Evolutionary conservation across 1,284 basidiomycete genomes (phyloP), one percentile per base, ranked within the genome.

Genomic region (Vanrija sp.): DNA sequence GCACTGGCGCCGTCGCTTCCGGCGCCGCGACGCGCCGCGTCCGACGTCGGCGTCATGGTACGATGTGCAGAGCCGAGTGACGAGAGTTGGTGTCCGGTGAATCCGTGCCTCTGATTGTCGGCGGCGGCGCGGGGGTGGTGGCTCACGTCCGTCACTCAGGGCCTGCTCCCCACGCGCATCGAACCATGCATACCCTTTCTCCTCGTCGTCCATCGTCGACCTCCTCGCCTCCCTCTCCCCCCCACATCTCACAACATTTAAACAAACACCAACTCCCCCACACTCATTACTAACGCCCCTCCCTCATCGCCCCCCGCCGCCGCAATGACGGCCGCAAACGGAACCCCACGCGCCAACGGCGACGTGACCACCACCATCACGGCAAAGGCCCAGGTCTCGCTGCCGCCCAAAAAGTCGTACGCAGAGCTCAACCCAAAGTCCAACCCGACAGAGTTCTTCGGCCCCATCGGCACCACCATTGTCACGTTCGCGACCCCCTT

Each of bases 361-460:
- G 57, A 56, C 45, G 47, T 56, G 19, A 69, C 69, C 12, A 75
- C 72, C 47, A 67, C 67, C 25, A 72, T 75, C 57, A 73, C 67
- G 19, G 73, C 73, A 6, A 73, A 66, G 19, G 66, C 72, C 4
- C 61, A 65, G 22, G 61, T 76, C 37, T 67, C 64, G 12, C 65
- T 76, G 10, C 75, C 73, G 18, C 66, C 73, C 4, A 41, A 38
- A 3, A 59, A 68, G 25, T 63, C 66, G 3, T 74, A 75, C 53
- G 66, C 61, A 6, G 55, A 75, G 59, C 73, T 80, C 53, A 79
- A 78, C 54, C 79, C 79, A 19, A 65, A 64, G 45, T 77, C 78
- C 19, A 83, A 78, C 0, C 75, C 81, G 45, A 89, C 85, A 72
- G 91, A 96, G 71, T 97, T 97, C 73, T 76, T 89, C 52, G 94